phyloP scores from a whole-genome alignment of 2,329 filamentous ascomycete species.

The Saccharata proteae region DNA sequence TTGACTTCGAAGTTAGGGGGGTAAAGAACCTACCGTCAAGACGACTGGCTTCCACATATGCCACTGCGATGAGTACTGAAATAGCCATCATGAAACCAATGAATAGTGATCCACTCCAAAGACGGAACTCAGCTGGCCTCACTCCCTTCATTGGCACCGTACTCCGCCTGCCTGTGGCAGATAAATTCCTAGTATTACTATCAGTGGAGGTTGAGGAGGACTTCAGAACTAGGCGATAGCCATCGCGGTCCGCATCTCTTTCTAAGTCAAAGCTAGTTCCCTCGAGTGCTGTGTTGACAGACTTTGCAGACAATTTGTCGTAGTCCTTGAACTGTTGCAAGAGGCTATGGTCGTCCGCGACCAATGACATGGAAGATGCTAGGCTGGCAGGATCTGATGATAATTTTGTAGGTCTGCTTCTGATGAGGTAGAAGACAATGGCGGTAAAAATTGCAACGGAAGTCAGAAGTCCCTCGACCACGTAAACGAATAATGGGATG shows the following conservation, averaged over 20 bases:
- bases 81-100: too few species aligned
- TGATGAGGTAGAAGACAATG: conserved; percentile 15
- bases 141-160: too few species aligned
- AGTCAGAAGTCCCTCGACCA: conserved; percentile 24
- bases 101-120: too few species aligned
- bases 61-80: too few species aligned
- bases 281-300: conserved; percentile 10
- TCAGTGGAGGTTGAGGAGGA: too few species aligned
- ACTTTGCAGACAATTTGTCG: conserved; percentile 14
- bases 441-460: conserved; percentile 14
- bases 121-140: too few species aligned
- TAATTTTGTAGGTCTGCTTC: conserved; percentile 13
- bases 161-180: too few species aligned
- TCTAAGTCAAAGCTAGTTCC: conserved; percentile 14
- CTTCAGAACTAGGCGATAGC: conserved; percentile 10
- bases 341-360: conserved; percentile 15
- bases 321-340: conserved; percentile 14
- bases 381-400: conserved; percentile 24
- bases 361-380: conserved; percentile 22
- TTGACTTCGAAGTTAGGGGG: too few species aligned
- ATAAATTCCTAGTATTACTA: too few species aligned
- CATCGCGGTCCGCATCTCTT: conserved; percentile 5
- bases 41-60: too few species aligned
- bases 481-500: conserved; percentile 25
- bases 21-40: too few species aligned